A percentile compares a stretch with the other conserved stretches of the same genome.
Evolutionary conservation across 129 eudicot species (phyloP).

Genomic region (Solidago caesia): DNA sequence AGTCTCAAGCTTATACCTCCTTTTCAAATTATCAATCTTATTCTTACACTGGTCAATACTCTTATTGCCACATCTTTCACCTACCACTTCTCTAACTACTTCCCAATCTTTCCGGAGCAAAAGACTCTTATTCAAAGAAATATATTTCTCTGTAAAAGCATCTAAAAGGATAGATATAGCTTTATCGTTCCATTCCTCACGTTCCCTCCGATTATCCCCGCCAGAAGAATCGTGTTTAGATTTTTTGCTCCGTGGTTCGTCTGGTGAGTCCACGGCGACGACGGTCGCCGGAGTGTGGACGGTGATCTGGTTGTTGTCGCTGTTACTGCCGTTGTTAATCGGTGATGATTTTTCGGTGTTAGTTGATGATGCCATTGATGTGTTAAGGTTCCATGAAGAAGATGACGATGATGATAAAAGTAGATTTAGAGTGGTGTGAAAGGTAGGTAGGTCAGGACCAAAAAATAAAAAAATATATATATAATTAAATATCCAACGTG

Average conservation of each 20-base stretch:
- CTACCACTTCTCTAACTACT: conserved; percentile 37
- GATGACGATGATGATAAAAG: neutral
- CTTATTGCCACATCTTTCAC: conserved; percentile 29
- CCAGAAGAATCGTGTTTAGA: conserved; percentile 29
- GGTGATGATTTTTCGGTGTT: conserved; percentile 34
- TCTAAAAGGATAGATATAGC: conserved; percentile 31
- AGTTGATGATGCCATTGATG: conserved; percentile 37
- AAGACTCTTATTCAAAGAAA: conserved; percentile 31
- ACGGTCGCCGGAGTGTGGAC: neutral
- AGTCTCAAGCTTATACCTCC: conserved; percentile 39
- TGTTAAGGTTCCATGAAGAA: conserved; percentile 36
- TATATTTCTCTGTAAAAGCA: conserved; percentile 36
- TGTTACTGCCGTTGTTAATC: conserved; percentile 26
- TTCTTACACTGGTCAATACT: conserved; percentile 50
- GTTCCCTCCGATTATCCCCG: conserved; percentile 34
- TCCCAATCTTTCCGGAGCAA: conserved; percentile 42
- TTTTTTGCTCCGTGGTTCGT: conserved; percentile 31
- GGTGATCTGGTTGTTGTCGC: neutral
- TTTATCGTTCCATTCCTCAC: conserved; percentile 41
- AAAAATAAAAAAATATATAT: no score
- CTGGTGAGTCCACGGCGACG: conserved; percentile 15
- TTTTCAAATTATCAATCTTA: conserved; percentile 50
- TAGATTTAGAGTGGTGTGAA: conserved; percentile 8
- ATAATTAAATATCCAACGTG: no score
- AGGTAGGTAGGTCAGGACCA: conserved; percentile 29